Evolutionary conservation across 768 basidiomycete species (phyloP), one percentile per base, ranked within the genome.

Genomic region (Calocybe gangraenosa): DNA sequence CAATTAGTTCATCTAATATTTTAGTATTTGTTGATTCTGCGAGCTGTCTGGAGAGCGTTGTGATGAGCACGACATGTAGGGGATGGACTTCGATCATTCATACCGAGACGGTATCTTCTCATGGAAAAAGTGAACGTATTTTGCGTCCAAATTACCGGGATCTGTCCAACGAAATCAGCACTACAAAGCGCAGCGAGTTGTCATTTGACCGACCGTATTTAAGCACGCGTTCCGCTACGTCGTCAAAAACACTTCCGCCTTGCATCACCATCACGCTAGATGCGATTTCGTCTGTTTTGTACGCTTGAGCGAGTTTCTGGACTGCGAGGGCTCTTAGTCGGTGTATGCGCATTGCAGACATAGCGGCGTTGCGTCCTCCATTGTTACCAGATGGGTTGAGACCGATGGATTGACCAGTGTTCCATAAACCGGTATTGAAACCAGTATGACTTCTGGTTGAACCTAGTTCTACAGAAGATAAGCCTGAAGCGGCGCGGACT

Each of bases 211-310:
- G 42, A 72, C 74, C 73, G 42, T 78, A 59, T 74, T 71, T 88
- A 42, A 93, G 75, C 7, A 94, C 91, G 11, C 84, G 75, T 59
- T 91, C 88, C 0, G 92, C 92, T n/a, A 94, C 75, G 55, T 94
- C 92, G 54, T 94, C 92, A 57, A 94, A 88, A 2, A 92, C 87
- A 50, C 84, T 91, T 3, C 92, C 90, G 30, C 90, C 90, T 59
- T 94, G 92, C 92, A 94, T 94, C 23, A 94, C 82, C 84, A 93
- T 89, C 20, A 94, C 92, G 57, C 87, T 91, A 0, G 88, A 87
- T 1, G 92, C 92, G 56, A 94, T 89, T 62, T 94, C 92, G 59
- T 94, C 92, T 9, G 80, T 75, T 59, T 82, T 81, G 58, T 94
- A 94, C 3, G 92, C 92, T 18, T 82, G 78, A 0, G 91, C 88